Conservation (phyloP, 768 basidiomycete species). For the Dentipellis fragilis region DNA sequence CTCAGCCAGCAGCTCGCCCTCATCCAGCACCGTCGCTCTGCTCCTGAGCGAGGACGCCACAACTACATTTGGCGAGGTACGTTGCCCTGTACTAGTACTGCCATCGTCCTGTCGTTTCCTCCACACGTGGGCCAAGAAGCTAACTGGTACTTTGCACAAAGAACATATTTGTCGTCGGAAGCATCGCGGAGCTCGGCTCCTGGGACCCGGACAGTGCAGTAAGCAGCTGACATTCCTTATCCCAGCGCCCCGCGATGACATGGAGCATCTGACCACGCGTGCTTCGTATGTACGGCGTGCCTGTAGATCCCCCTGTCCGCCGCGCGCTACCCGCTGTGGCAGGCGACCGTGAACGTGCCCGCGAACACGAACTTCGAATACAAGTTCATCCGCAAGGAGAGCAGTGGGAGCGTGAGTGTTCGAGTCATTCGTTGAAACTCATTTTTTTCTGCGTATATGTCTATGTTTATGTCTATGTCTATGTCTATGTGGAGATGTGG, state of each 20-base stretch:
- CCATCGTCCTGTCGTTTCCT: too few relatives aligned
- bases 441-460: too few relatives aligned
- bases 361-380: constrained; percentile 40
- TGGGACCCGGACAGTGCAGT: constrained; percentile 43
- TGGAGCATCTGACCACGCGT: neutral
- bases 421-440: too few relatives aligned
- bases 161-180: constrained; percentile 55
- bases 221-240: constrained; percentile 8
- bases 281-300: neutral
- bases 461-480: too few relatives aligned
- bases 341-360: constrained; percentile 37
- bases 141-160: constrained; percentile 12
- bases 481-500: too few relatives aligned
- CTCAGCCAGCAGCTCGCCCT: neutral
- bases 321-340: constrained; percentile 47
- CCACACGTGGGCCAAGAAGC: too few relatives aligned
- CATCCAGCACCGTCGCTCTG: neutral
- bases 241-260: neutral
- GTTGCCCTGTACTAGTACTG: neutral
- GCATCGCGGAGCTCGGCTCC: constrained; percentile 40
- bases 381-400: constrained; percentile 52
- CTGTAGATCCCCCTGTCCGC: constrained; percentile 41
- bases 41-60: constrained; percentile 42
- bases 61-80: constrained; percentile 47
- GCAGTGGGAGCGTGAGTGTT: constrained; percentile 22